Evolutionary conservation across 805 yeast genomes (phyloP).

Genomic region (Clavispora phyllophila): DNA sequence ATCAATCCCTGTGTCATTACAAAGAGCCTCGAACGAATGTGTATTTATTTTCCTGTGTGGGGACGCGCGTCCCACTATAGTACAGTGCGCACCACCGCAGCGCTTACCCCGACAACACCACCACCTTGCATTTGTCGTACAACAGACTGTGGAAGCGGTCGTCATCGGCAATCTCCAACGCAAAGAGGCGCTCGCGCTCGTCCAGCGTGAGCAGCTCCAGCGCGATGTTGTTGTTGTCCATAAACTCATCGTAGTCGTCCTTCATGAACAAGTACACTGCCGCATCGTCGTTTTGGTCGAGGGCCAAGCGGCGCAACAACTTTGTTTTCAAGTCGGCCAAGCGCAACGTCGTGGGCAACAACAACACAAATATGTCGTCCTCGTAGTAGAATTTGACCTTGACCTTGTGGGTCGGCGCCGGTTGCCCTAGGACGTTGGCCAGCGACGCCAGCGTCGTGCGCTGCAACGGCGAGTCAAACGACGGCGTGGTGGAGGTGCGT

Average conservation of each 20-base stretch:
- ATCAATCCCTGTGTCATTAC: not conserved
- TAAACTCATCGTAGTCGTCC: constrained; percentile 38
- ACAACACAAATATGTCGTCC: constrained; percentile 75
- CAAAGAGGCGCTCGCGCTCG: constrained; percentile 24
- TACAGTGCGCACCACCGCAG: not conserved
- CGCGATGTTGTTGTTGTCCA: constrained; percentile 25
- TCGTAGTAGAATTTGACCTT: constrained; percentile 74
- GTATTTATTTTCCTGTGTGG: constrained; percentile 1
- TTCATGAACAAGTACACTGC: constrained; percentile 34
- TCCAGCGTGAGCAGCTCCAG: constrained; percentile 23
- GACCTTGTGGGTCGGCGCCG: constrained; percentile 28
- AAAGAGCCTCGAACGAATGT: not conserved
- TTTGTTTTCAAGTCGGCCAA: constrained; percentile 47
- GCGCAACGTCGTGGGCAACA: constrained; percentile 45
- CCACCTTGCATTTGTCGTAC: constrained; percentile 41
- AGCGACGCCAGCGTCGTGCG: constrained; percentile 16
- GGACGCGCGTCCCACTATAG: not conserved
- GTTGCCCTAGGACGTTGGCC: constrained; percentile 13
- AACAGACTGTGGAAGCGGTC: constrained; percentile 34
- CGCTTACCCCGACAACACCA: constrained; percentile 19
- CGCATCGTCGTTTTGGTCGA: constrained; percentile 29
- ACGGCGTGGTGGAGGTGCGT: constrained; percentile 25
- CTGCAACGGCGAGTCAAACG: constrained; percentile 16
- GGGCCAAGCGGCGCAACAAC: constrained; percentile 43
- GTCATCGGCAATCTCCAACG: constrained; percentile 36